These are phyloP conservation scores for Ogataea neopini DNA, from an alignment of 805 yeast genomes.

Conservation along the genomic window DNA sequence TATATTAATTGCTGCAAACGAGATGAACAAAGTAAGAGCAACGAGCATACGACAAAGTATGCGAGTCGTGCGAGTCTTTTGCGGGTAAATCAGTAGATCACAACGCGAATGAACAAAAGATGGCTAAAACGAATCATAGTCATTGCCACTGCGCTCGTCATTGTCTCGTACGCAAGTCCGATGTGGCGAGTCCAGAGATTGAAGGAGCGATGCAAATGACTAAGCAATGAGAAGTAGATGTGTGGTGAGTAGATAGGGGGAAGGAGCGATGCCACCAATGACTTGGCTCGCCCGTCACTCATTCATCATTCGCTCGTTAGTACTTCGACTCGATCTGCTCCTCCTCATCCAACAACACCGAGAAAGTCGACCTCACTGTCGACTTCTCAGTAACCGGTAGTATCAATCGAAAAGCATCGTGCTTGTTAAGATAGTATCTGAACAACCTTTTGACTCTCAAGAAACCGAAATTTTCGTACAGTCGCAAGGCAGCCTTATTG, in stretches of 20 bases:
- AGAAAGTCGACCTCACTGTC: slow-evolving; percentile 54
- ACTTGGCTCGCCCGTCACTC: background rate
- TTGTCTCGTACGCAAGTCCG: too few species aligned
- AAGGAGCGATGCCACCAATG: too few species aligned
- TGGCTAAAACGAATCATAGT: too few species aligned
- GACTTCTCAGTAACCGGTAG: slow-evolving; percentile 73
- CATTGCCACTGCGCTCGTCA: too few species aligned
- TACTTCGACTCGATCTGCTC: slow-evolving; percentile 29
- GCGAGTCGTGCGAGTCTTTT: background rate
- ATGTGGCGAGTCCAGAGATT: too few species aligned
- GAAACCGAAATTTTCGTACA: slow-evolving; percentile 42
- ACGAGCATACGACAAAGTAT: background rate
- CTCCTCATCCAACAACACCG: slow-evolving; percentile 31
- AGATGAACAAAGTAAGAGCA: background rate
- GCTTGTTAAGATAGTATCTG: slow-evolving; percentile 87
- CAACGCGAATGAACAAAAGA: too few species aligned
- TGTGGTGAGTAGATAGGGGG: too few species aligned
- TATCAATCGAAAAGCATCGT: slow-evolving; percentile 87
- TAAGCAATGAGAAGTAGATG: too few species aligned
- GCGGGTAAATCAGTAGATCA: too few species aligned
- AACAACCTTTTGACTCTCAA: slow-evolving; percentile 55
- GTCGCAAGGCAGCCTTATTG: slow-evolving; percentile 45
- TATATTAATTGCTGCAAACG: slow-evolving; percentile 4
- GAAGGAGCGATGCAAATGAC: too few species aligned
- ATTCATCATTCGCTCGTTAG: slow-evolving; percentile 9